Base-by-base conservation (phyloP, 306 rosid species). In the Erythrophleum fordii region DNA sequence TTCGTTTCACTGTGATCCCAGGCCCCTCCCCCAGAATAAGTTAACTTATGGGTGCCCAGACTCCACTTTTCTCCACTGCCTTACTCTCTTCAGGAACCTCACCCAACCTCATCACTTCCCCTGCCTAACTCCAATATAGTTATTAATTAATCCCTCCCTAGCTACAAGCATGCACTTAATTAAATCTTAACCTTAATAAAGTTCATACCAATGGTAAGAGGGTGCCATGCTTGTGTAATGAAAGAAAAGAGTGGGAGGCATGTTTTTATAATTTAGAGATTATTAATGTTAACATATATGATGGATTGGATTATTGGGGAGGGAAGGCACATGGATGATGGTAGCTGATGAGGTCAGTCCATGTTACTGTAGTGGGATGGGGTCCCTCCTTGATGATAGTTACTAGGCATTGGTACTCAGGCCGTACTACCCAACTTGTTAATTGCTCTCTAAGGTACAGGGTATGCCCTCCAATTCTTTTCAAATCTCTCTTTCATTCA, bases 241-340 rank as follows among this genome's bases (percentile, higher is more conserved):
- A 37, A 37, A 37, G 42, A 37, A 37, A 37, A 37, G 42, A 37
- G 42, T 7, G 34, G 34, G 34, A 4, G 34, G 4, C 34, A 31
- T 31, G 34, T 1, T 31, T 31, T n/a, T n/a, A n/a, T n/a, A n/a
- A n/a, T n/a, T n/a, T n/a, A n/a, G n/a, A n/a, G n/a, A n/a, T n/a
- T n/a, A n/a, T n/a, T n/a, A n/a, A n/a, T n/a, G n/a, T n/a, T n/a
- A n/a, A n/a, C n/a, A n/a, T n/a, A n/a, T n/a, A n/a, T n/a, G n/a
- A n/a, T n/a, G n/a, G n/a, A n/a, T n/a, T 31, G 34, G 34, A 31
- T 31, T 31, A 59, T 44, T 9, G 14, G 3, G 48, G 65, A 59
- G 37, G 5, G 70, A 84, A 77, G 4, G 82, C 87, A 82, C 85
- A 80, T 86, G 91, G 87, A 80, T 53, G 72, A 56, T 51, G 25